These are phyloP conservation scores for Emergomyces orientalis DNA, from an alignment of 2,329 filamentous ascomycete genomes.

Conservation along the genomic window DNA sequence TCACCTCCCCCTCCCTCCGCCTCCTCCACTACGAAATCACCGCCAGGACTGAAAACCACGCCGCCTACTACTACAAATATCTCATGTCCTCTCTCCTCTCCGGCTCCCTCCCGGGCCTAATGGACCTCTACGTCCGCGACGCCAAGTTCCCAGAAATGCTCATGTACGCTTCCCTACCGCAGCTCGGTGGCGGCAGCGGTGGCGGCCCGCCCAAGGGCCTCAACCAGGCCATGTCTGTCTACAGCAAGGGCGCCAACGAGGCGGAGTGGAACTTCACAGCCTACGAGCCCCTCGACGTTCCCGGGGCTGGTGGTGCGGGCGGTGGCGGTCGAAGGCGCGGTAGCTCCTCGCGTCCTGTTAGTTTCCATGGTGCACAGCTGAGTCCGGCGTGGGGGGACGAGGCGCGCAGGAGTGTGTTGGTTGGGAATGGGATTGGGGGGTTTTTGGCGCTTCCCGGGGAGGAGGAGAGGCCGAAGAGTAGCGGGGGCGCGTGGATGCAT, in stretches of 20 bases:
- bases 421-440: conserved; percentile 58
- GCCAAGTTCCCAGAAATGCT: conserved; percentile 72
- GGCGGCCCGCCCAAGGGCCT: conserved; percentile 29
- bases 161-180: conserved; percentile 57
- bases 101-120: conserved; percentile 63
- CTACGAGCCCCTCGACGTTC: conserved; percentile 41
- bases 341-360: conserved; percentile 38
- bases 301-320: conserved; percentile 14
- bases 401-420: conserved; percentile 52
- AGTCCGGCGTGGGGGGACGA: conserved; percentile 52
- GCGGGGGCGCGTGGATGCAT: conserved; percentile 16
- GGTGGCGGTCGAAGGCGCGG: conserved; percentile 22
- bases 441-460: conserved; percentile 55
- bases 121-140: conserved; percentile 76
- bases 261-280: conserved; percentile 59
- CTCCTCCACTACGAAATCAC: conserved; percentile 78
- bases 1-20: conserved; percentile 59
- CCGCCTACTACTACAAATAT: conserved; percentile 68
- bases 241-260: conserved; percentile 58
- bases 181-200: conserved; percentile 36
- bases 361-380: conserved; percentile 37
- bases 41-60: conserved; percentile 46
- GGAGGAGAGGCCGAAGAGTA: conserved; percentile 33
- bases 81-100: conserved; percentile 72
- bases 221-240: conserved; percentile 51